Evolutionary conservation across 352 stramenopile genomes (phyloP), one percentile per base, ranked within the genome.

Genomic region (Pythium sukuiense): DNA sequence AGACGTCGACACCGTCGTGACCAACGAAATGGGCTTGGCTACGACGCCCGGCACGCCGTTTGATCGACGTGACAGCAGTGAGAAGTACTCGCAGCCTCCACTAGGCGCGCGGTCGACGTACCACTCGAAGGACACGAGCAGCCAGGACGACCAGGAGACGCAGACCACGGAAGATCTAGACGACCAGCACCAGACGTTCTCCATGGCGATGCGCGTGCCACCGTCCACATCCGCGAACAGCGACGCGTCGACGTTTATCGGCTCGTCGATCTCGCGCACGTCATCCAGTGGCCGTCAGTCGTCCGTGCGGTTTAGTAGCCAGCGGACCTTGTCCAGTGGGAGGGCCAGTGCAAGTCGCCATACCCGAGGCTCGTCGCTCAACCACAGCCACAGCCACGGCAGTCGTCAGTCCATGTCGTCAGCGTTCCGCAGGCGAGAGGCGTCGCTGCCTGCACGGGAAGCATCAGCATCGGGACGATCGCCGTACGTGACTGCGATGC

Each of bases 301-400:
- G 46, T 65, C 65, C 33, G 65, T 72, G 32, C 65, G 65, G 1
- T 67, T 72, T 46, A 72, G 65, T 54, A 57, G 55, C 43, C 63
- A 64, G 29, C 48, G 50, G 18, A 54, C 56, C n/a, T 50, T 60
- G 29, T 69, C 62, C 3, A 61, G 48, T n/a, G 27, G 39, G 32
- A 26, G 45, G 26, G 18, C 5, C 2, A 49, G 50, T 18, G 46
- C 45, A 2, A 54, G 46, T 43, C 49, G 49, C 35, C 8, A 26
- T 35, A 32, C 49, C 1, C 52, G 63, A 9, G 33, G 50, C 4
- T 71, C 64, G 39, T 71, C 64, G 43, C 48, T 65, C 16, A 49
- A 6, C 16, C 16, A 49, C 43, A 27, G 43, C 16, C 16, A 32
- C 48, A 55, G 48, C 46, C 24, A 18, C 24, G 32, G n/a, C 11